These are phyloP conservation scores for Syncephalastrum monosporum DNA, from an alignment of 371 early-diverging fungal species.

Conservation along the genomic window DNA sequence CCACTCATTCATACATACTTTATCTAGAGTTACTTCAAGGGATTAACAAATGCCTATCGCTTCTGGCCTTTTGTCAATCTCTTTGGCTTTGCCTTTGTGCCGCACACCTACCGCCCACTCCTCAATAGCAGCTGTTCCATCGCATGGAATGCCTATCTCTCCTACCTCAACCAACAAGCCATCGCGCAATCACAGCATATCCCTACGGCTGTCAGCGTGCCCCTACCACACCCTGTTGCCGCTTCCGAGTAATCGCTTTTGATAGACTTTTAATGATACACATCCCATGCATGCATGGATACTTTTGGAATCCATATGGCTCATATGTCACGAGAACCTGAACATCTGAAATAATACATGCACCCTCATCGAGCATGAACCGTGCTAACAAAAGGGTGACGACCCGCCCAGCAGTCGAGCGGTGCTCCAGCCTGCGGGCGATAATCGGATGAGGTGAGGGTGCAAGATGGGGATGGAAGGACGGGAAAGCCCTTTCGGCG, in stretches of 20 bases:
- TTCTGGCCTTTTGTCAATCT: slow-evolving; percentile 79
- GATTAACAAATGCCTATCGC: slow-evolving; percentile 64
- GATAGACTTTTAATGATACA: slow-evolving; percentile 4
- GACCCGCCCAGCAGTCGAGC: no score
- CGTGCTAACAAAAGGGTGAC: no score
- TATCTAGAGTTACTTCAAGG: slow-evolving; percentile 28
- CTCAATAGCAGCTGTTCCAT: slow-evolving; percentile 65
- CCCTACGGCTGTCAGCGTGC: background rate
- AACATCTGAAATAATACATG: no score
- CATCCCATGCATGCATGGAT: background rate
- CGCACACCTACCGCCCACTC: slow-evolving; percentile 66
- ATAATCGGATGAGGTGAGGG: no score
- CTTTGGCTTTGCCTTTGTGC: slow-evolving; percentile 72
- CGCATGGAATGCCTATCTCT: slow-evolving; percentile 75
- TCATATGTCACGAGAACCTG: no score
- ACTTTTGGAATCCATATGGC: background rate
- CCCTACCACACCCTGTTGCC: background rate
- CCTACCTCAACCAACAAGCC: slow-evolving; percentile 48
- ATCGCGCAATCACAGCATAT: background rate
- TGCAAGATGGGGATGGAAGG: no score
- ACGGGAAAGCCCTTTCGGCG: no score
- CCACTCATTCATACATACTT: background rate
- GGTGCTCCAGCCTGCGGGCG: no score
- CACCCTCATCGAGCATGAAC: no score
- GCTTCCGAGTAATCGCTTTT: background rate